Conservation (phyloP, 805 yeast genomes). For the Blastobotrys americana region DNA sequence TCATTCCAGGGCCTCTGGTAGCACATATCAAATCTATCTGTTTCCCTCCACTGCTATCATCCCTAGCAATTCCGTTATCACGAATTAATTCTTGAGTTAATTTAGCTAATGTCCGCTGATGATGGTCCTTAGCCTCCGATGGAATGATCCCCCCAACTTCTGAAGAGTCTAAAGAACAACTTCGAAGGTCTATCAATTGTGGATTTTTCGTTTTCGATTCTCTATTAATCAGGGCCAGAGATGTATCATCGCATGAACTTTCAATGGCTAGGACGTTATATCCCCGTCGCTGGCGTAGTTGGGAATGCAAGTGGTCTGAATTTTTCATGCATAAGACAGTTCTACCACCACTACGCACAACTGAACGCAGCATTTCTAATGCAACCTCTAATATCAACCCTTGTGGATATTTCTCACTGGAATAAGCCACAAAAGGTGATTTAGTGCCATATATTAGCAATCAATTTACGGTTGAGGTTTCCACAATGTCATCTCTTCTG, state of each 20-base stretch:
- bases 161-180: slow-evolving; percentile 58
- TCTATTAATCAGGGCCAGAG: slow-evolving; percentile 71
- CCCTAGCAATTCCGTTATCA: slow-evolving; percentile 11
- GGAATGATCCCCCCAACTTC: slow-evolving; percentile 83
- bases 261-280: slow-evolving; percentile 70
- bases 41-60: slow-evolving; percentile 14
- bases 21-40: slow-evolving; percentile 67
- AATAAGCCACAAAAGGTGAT: too few relatives aligned
- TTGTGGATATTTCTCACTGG: too few relatives aligned
- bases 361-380: too few relatives aligned
- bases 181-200: slow-evolving; percentile 48
- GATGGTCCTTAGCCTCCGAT: slow-evolving; percentile 73
- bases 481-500: too few relatives aligned
- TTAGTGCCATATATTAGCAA: too few relatives aligned
- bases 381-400: too few relatives aligned
- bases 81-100: slow-evolving; percentile 39
- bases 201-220: slow-evolving; percentile 34
- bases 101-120: slow-evolving; percentile 50
- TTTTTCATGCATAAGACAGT: too few relatives aligned
- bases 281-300: not conserved
- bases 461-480: too few relatives aligned
- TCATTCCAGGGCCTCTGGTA: slow-evolving; percentile 96
- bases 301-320: not conserved
- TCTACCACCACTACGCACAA: too few relatives aligned
- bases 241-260: slow-evolving; percentile 91